Percentiles rank a stretch among this genome's conserved stretches.
Evolutionary conservation across 805 yeast genomes (phyloP).

Genomic region (Saccharomycopsis malanga): DNA sequence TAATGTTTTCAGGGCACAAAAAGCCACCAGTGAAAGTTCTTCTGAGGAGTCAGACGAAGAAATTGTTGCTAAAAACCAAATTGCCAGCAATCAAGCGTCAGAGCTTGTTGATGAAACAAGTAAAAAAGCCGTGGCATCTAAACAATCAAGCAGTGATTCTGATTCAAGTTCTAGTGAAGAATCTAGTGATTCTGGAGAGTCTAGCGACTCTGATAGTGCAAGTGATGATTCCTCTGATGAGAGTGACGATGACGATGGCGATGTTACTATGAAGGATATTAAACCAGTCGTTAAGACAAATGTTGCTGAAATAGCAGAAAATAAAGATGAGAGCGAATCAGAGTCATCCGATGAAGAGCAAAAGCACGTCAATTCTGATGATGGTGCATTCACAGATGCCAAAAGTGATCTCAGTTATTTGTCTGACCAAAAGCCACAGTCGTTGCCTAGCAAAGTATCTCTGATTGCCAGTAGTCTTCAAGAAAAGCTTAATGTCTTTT

Average conservation of each 20-base stretch:
- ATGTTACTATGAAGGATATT: too few relatives aligned
- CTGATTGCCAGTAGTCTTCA: too few relatives aligned
- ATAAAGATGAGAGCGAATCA: too few relatives aligned
- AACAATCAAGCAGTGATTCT: conserved; percentile 25
- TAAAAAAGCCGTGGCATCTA: not conserved
- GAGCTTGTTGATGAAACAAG: not conserved
- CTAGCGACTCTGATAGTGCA: not conserved
- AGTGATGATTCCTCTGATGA: conserved; percentile 31
- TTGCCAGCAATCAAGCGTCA: too few relatives aligned
- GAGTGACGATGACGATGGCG: conserved; percentile 3
- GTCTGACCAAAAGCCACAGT: not conserved
- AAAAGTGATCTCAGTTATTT: not conserved
- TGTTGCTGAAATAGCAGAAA: too few relatives aligned
- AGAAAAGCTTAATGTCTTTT: not conserved
- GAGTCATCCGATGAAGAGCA: too few relatives aligned
- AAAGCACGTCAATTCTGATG: not conserved
- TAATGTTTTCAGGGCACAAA: too few relatives aligned
- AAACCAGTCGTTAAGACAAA: too few relatives aligned
- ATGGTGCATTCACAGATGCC: not conserved
- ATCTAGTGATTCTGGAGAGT: conserved; percentile 13
- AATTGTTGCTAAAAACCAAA: too few relatives aligned
- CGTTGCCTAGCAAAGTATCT: not conserved
- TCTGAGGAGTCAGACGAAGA: too few relatives aligned
- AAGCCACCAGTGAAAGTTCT: too few relatives aligned
- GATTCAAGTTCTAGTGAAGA: conserved; percentile 37